phyloP scores from a whole-genome alignment of 441 rosid genomes.

The Sinapis alba region DNA sequence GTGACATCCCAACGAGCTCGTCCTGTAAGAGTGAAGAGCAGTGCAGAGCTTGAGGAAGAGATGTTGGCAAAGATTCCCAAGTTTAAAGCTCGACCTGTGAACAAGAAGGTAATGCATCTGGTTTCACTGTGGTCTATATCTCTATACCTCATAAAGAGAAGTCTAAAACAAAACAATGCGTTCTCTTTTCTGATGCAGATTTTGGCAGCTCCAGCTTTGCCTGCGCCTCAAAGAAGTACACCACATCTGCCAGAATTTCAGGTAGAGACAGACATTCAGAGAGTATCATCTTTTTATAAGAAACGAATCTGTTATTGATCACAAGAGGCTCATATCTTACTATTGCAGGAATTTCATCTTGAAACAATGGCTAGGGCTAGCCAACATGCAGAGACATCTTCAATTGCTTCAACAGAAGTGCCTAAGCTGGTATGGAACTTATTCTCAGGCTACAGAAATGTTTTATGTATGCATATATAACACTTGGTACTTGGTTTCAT shows the following conservation, averaged over 20 bases:
- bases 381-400: slow-evolving; percentile 80
- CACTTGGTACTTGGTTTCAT: neutral
- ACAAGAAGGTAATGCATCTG: slow-evolving; percentile 72
- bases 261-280: slow-evolving; percentile 44
- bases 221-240: slow-evolving; percentile 64
- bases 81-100: slow-evolving; percentile 92
- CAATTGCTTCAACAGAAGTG: slow-evolving; percentile 73
- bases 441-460: neutral
- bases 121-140: neutral
- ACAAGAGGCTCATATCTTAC: slow-evolving; percentile 23
- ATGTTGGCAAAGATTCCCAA: slow-evolving; percentile 96
- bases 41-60: slow-evolving; percentile 95
- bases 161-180: neutral
- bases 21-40: slow-evolving; percentile 72
- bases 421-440: slow-evolving; percentile 63
- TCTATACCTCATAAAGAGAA: neutral
- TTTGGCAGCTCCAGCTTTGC: slow-evolving; percentile 69
- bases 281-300: slow-evolving; percentile 19
- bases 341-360: slow-evolving; percentile 81
- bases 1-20: slow-evolving; percentile 93
- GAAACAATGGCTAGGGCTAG: slow-evolving; percentile 79
- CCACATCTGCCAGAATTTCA: slow-evolving; percentile 87
- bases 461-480: slow-evolving; percentile 5
- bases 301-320: slow-evolving; percentile 7
- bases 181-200: slow-evolving; percentile 52